phyloP scores from a whole-genome alignment of 1,139 yeast species.

The Pichia inconspicua region DNA sequence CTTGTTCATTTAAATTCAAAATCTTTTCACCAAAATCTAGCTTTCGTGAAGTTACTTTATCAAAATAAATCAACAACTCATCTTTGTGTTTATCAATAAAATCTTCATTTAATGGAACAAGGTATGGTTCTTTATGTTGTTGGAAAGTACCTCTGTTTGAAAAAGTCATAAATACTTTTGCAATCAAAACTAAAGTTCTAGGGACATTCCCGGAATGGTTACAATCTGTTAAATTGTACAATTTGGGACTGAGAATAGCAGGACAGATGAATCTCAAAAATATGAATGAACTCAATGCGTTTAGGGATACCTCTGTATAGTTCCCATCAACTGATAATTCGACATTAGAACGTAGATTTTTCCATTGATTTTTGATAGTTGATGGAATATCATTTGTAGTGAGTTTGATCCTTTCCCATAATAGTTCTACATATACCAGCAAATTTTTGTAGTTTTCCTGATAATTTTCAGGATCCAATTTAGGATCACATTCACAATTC shows the following conservation, averaged over 20 bases:
- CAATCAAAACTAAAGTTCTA: conserved; percentile 69
- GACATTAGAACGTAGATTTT: conserved; percentile 50
- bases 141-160: conserved; percentile 71
- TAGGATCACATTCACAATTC: conserved; percentile 72
- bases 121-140: conserved; percentile 73
- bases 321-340: conserved; percentile 53
- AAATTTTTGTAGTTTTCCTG: conserved; percentile 47
- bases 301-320: conserved; percentile 47
- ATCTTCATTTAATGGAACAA: conserved; percentile 53
- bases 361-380: conserved; percentile 55
- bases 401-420: conserved; percentile 66
- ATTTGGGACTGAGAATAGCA: conserved; percentile 79
- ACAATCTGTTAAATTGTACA: conserved; percentile 62
- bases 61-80: conserved; percentile 62
- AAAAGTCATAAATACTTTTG: conserved; percentile 74
- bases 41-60: conserved; percentile 62
- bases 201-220: conserved; percentile 69
- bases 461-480: conserved; percentile 30
- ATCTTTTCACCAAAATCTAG: conserved; percentile 56
- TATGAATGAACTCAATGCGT: conserved; percentile 75
- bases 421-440: conserved; percentile 45
- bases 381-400: conserved; percentile 75
- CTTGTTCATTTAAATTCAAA: conserved; percentile 37
- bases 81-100: conserved; percentile 53
- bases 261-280: conserved; percentile 88